These are phyloP conservation scores for Talaromyces sp. DNA, from an alignment of 2,329 filamentous ascomycete species.

Conservation along the genomic window DNA sequence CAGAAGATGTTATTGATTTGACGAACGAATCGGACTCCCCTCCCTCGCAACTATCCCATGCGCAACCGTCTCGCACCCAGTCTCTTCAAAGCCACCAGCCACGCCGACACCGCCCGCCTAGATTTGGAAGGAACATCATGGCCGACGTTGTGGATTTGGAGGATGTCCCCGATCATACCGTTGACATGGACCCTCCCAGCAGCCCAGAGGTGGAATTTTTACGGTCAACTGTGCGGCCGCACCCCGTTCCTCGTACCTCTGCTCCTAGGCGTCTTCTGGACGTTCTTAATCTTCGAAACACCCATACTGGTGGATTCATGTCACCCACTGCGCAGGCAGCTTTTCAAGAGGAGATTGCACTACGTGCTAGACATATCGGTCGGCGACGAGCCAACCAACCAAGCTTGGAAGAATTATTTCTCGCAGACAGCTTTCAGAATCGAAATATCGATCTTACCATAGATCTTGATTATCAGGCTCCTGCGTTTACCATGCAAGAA, in stretches of 20 bases:
- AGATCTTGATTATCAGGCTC: conserved; percentile 11
- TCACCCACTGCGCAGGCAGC: conserved; percentile 7
- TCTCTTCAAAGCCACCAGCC: conserved; percentile 4
- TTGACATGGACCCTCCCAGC: conserved; percentile 16
- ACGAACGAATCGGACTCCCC: conserved; percentile 40
- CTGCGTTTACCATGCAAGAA: conserved; percentile 36
- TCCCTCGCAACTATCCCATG: conserved; percentile 13
- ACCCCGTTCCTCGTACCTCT: conserved; percentile 6
- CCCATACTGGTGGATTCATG: not conserved
- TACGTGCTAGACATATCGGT: conserved; percentile 11
- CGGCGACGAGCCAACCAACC: not conserved
- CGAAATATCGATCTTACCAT: conserved; percentile 6
- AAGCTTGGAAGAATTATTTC: conserved; percentile 4
- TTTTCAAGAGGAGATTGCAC: conserved; percentile 18
- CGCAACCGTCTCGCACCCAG: conserved; percentile 2
- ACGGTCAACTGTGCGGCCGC: conserved; percentile 21
- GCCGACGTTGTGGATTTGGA: conserved; percentile 36
- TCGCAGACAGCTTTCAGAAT: conserved; percentile 1
- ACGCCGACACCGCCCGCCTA: conserved; percentile 21
- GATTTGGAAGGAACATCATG: conserved; percentile 33
- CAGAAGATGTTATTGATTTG: conserved; percentile 40
- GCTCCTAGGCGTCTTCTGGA: conserved; percentile 12
- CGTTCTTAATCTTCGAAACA: conserved; percentile 1
- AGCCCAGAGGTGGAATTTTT: conserved; percentile 49
- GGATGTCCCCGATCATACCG: conserved; percentile 17